Conservation (phyloP, 805 yeast genomes). For the Ogataea trehalophila region DNA sequence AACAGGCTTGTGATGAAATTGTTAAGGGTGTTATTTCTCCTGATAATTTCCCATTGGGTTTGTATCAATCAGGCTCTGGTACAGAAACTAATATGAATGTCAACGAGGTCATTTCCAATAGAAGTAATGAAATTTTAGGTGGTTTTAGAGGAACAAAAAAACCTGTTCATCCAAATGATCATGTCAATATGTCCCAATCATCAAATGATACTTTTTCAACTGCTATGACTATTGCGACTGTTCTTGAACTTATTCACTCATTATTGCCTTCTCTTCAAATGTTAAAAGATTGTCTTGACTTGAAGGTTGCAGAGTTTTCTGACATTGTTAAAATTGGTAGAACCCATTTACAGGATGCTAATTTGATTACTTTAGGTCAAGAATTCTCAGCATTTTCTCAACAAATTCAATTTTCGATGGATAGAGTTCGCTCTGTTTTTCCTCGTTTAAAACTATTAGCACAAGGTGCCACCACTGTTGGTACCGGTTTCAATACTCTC, state of each 20-base stretch:
- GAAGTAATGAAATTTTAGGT: constrained; percentile 93
- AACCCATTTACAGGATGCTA: constrained; percentile 97
- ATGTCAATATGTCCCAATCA: constrained; percentile 96
- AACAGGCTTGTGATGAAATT: constrained; percentile 92
- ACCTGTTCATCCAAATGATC: constrained; percentile 97
- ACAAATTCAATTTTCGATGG: constrained; percentile 85
- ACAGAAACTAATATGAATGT: constrained; percentile 98
- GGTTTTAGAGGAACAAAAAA: constrained; percentile 85
- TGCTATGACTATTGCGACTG: constrained; percentile 98
- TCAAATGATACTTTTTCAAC: constrained; percentile 98
- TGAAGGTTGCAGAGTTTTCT: constrained; percentile 73
- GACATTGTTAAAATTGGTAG: constrained; percentile 95
- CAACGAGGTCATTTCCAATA: constrained; percentile 93
- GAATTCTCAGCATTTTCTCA: constrained; percentile 94
- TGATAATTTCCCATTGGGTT: constrained; percentile 94
- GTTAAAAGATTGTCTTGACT: constrained; percentile 69
- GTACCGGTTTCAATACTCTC: constrained; percentile 93
- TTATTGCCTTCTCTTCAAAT: constrained; percentile 76
- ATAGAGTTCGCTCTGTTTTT: constrained; percentile 69
- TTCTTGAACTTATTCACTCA: constrained; percentile 65
- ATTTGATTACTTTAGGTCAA: constrained; percentile 94
- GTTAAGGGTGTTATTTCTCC: constrained; percentile 72
- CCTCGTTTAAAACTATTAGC: constrained; percentile 77
- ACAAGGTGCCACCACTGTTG: constrained; percentile 99
- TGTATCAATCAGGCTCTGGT: constrained; percentile 97